Evolutionary conservation across 2,329 filamentous ascomycete species (phyloP), one percentile per base, ranked within the genome.

Genomic region (Talaromyces sp.): DNA sequence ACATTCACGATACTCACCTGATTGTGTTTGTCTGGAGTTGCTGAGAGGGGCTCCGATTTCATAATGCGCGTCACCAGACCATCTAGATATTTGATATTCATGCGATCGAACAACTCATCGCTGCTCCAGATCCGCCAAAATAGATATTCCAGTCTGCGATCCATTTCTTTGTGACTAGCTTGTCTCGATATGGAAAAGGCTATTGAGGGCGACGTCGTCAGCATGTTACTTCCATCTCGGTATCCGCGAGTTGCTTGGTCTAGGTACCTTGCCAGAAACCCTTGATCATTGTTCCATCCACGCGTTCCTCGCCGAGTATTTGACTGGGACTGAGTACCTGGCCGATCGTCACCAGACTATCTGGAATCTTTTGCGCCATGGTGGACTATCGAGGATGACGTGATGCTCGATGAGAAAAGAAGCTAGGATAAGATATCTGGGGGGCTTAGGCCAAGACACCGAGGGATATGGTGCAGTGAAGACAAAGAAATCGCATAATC

Each of bases 91-190:
- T 68, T 66, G 17, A 75, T 70, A 42, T 66, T 70, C 8, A 80
- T 69, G 6, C 64, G 68, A 13, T 64, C 57, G 16, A 66, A 64
- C 13, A 79, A 68, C 7, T 60, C 62, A 6, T 69, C 62, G 48
- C 70, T 77, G 45, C 76, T 70, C 77, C 77, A 80, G 56, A 81
- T 75, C 48, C 79, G 69, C 79, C 79, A 81, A 61, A 82, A 81
- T 27, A 81, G 69, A 61, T 81, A 80, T 52, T 80, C 77, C n/a
- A 80, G 65, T 52, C 79, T 70, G 48, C 66, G 64, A 41, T 77
- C 76, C 4, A 67, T 65, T 36, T 70, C 65, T 52, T 75, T 71
- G 36, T 72, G 67, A 43, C 77, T 69, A 14, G 74, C 71, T 42
- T 73, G 66, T 44, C 74, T 74, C 48, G 77, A 80, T 47, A 73